Base-by-base conservation (phyloP, 2,329 filamentous ascomycete genomes). In the Aspergillus sp. region DNA sequence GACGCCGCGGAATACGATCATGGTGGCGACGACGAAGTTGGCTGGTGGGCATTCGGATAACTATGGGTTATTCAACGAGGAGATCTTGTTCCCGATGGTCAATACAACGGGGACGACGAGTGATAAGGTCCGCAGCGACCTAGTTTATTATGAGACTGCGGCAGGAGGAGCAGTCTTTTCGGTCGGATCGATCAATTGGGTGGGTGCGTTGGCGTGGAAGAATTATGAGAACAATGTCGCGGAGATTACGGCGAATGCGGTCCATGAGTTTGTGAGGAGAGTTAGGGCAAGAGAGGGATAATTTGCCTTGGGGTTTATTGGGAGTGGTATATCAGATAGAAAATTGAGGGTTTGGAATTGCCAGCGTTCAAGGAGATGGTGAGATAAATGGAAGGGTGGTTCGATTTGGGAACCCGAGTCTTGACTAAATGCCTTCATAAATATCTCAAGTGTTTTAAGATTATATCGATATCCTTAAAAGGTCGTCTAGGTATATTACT, bases 1-100 rank as follows among this genome's bases (percentile, higher is more conserved):
- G 1, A 73, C 69, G 18, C 73, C 74, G 1, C 24, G 54, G 2
- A 70, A 74, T 55, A 64, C 68, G 2, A 60, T 73, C 2, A 52
- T 75, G 46, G 45, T 59, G 6, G 57, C 57, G 32, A 49, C 31
- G 12, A 59, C 52, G 14, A 31, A 51, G 24, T 36, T 52, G 50
- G 50, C 50, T 9, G 50, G 50, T 39, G 52, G 14, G 3, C 52
- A 55, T 26, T 53, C 49, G 14, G 57, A 58, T 47, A 52, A 49
- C 24, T 58, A 54, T 36, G 49, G 50, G 14, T 22, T 59, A 24
- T 59, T 59, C n/a, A 59, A 59, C 36, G 57, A 59, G 47, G 57
- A 59, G 20, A 29, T 45, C 14, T 18, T 59, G 16, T 59, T 59
- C 18, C 57, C 57, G 2, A 59, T 59, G 57, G 49, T 59, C 3